Percentiles rank a stretch among this genome's conserved stretches.
Evolutionary conservation across 176 grass and related monocot species (phyloP).

Genomic region (barley (Hordeum vulgare)): DNA sequence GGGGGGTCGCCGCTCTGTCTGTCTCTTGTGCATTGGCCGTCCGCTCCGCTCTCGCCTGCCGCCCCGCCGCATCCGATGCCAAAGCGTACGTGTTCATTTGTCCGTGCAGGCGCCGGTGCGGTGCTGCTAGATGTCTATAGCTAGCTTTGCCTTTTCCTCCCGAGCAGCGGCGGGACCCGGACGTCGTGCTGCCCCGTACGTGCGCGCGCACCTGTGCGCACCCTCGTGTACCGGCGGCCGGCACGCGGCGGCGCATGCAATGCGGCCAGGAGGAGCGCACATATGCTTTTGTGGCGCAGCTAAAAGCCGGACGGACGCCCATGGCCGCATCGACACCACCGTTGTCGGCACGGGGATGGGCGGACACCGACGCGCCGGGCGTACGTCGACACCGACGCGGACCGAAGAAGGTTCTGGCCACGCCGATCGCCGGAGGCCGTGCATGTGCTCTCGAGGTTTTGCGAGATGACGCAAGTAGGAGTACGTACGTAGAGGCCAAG

Average conservation of each 20-base stretch:
- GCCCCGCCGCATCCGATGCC: conserved; percentile 18
- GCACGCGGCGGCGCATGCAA: not conserved
- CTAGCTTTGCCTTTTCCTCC: not conserved
- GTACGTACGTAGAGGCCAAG: not conserved
- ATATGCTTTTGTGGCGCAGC: not conserved
- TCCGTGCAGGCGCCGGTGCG: not conserved
- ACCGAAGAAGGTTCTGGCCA: not conserved
- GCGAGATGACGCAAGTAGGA: too few relatives aligned
- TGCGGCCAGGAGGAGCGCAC: not conserved
- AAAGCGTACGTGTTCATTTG: not conserved
- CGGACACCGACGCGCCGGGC: not conserved
- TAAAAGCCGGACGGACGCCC: not conserved
- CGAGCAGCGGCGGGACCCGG: not conserved
- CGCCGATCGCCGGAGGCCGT: too few relatives aligned
- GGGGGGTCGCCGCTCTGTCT: conserved; percentile 25
- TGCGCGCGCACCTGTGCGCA: not conserved
- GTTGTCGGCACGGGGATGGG: not conserved
- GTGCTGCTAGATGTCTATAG: too few relatives aligned
- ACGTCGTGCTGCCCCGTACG: not conserved
- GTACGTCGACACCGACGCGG: not conserved
- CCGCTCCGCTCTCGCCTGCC: not conserved
- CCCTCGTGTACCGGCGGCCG: not conserved
- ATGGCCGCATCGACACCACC: not conserved
- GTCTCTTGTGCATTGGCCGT: conserved; percentile 37
- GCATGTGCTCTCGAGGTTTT: too few relatives aligned